Evolutionary conservation across 257 asterid genomes (phyloP), one percentile per base, ranked within the genome.

Genomic region (Plantago major): DNA sequence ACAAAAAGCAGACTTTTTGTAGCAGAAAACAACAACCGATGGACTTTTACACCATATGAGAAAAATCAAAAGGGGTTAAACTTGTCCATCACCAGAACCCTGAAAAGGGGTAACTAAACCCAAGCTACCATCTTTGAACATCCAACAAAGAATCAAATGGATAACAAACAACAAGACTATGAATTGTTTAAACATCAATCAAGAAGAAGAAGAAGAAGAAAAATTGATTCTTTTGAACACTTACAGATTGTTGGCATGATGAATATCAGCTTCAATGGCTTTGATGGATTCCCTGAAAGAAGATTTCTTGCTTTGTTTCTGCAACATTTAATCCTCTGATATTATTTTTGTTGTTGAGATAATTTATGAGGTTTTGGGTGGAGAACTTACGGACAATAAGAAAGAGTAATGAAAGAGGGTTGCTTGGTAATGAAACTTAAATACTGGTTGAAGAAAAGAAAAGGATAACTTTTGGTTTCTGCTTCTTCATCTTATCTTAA

Each of bases 241-340:
- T 78, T 75, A 85, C 94, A 85, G 53, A 65, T 67, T 62, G 75
- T 85, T 85, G 77, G 94, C 94, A 76, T 85, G 86, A 65, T 75
- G 84, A 71, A 85, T 68, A 78, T 85, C 90, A 74, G 80, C 82
- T 85, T 85, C 90, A 60, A 82, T 77, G 67, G 81, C 71, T 62
- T 85, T 80, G 74, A 82, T 71, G 9, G 88, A 82, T 67, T 85
- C 94, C 73, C 79, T 76, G 43, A 80, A 67, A 46, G 88, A 81
- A 76, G 78, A 69, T 42, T 74, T 78, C 37, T 71, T 64, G 47
- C 63, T 45, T 50, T 67, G 75, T 54, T 74, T 69, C 73, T 71
- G 78, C 82, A 71, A 78, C 90, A 82, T 82, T 79, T 69, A 55
- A 66, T 69, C 56, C 66, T 65, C 64, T 63, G 13, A 17, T 49